Evolutionary conservation across 202 grass and related monocot species (phyloP), one percentile per base, ranked within the genome.

Genomic region (Musa balbisiana): DNA sequence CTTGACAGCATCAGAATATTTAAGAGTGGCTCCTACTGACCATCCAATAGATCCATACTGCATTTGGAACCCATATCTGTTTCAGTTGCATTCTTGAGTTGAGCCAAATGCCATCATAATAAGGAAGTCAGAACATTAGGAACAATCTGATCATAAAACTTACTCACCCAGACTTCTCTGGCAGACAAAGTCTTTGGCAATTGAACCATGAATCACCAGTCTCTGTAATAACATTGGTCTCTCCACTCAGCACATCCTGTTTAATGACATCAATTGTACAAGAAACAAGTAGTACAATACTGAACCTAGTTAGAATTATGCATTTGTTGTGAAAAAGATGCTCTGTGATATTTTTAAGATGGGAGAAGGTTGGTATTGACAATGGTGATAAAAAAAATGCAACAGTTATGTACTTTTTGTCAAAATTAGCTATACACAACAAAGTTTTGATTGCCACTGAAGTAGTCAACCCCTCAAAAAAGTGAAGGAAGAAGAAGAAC

Each of bases 171-270:
- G 49, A 71, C 43, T 71, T 71, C 50, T 71, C 68, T 12, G 68
- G 68, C 49, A 71, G 52, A 71, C 17, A 17, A 51, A 52, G 49
- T 52, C 51, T 71, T 52, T 71, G 68, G 68, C 68, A 71, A 21
- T 71, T 71, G 50, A 71, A 71, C 68, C 49, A 71, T 71, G 68
- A 71, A 71, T 71, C 68, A 71, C 68, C 68, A 22, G 68, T 52
- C 50, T 71, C 68, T 51, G 49, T 17, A 71, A 71, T 71, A 21
- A 52, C 49, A 52, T 33, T 9, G 16, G 68, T 52, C 49, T 71
- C 68, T 71, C 68, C 68, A 21, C 6, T 71, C 68, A 71, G 8
- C 17, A 71, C 12, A 20, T 52, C 25, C 68, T 71, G 68, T 17
- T 21, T 21, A 10, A n/a, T 5, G 13, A 21, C 3, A 62, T 43